A percentile compares a stretch with the other conserved stretches of the same genome.
Conservation (phyloP, 768 basidiomycete genomes). For the Naganishia friedmannii region DNA sequence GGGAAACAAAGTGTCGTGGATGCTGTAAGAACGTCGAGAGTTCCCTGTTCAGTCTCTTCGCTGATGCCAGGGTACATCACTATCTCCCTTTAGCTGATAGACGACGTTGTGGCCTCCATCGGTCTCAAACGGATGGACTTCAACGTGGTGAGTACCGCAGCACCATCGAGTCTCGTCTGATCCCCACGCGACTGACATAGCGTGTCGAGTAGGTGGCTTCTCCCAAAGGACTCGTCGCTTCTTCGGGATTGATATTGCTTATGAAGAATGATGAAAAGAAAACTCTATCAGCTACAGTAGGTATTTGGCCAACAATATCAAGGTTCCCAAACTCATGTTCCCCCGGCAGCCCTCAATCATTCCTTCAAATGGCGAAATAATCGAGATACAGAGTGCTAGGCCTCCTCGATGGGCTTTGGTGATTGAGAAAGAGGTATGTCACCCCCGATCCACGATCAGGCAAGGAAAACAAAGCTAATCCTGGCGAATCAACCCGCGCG, state of each 20-base stretch:
- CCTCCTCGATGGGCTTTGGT: slow-evolving; percentile 73
- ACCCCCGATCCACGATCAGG: not conserved
- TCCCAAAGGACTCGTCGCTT: slow-evolving; percentile 76
- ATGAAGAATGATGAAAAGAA: slow-evolving; percentile 50
- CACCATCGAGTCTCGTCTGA: no score
- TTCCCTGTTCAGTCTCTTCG: not conserved
- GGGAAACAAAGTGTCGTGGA: slow-evolving; percentile 75
- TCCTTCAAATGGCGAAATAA: slow-evolving; percentile 71
- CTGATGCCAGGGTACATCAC: not conserved
- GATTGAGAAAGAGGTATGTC: slow-evolving; percentile 83
- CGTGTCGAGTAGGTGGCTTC: slow-evolving; percentile 67
- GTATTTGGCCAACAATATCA: not conserved
- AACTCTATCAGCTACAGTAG: slow-evolving; percentile 28
- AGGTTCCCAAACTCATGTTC: not conserved
- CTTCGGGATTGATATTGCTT: slow-evolving; percentile 61
- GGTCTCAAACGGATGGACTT: slow-evolving; percentile 69
- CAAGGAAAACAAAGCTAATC: not conserved
- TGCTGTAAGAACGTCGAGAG: slow-evolving; percentile 56
- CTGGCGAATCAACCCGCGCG: not conserved
- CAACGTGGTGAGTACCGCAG: slow-evolving; percentile 62
- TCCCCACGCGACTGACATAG: not conserved
- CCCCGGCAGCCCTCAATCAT: slow-evolving; percentile 66
- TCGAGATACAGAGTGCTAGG: slow-evolving; percentile 60
- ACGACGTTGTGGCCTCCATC: slow-evolving; percentile 83
- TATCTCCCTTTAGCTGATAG: slow-evolving; percentile 63